Base-by-base conservation (phyloP, 768 basidiomycete genomes). In the Austroboletus festivus region DNA sequence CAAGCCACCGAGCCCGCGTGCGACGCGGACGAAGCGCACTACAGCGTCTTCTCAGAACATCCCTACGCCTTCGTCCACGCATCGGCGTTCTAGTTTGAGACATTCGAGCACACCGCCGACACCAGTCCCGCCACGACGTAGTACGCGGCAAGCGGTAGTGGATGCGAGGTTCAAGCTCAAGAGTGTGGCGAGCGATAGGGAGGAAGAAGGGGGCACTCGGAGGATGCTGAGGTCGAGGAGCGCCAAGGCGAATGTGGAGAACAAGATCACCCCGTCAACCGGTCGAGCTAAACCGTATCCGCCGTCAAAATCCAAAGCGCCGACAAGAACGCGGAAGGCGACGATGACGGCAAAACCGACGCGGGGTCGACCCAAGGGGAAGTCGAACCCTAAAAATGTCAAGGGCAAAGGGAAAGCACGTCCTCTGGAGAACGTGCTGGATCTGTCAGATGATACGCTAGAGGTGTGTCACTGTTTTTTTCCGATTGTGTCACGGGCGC, bases 361-460 rank as follows among this genome's bases (percentile, higher is more conserved):
- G 3, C 56, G 64, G 5, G 55, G 63, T 35, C 55, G 61, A 22
- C 61, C 55, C n/a, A 59, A 40, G 38, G 54, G 53, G 3, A 61
- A 49, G 24, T 3, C 51, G 15, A 48, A 31, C 20, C 12, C 19
- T 20, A 66, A 48, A 34, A 39, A 41, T n/a, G 19, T 51, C 34
- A 66, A 68, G 24, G 54, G 61, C 13, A 68, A 66, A 44, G 57
- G 57, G 5, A 66, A 66, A 41, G 38, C 52, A 28, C 57, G 50
- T 20, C 55, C 55, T 5, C 18, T 61, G 23, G 54, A 63, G 24
- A 55, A 51, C 45, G 55, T 66, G 7, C 46, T 68, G 11, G 64
- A 59, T 15, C 20, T 68, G 50, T 65, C 64, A 5, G 64, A 66
- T 23, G 64, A 61, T 56, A 61, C 64, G 10, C 64, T 61, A 12